Evolutionary conservation across 345 rosid genomes (phyloP), one percentile per base, ranked within the genome.

Genomic region (Corchorus capsularis): DNA sequence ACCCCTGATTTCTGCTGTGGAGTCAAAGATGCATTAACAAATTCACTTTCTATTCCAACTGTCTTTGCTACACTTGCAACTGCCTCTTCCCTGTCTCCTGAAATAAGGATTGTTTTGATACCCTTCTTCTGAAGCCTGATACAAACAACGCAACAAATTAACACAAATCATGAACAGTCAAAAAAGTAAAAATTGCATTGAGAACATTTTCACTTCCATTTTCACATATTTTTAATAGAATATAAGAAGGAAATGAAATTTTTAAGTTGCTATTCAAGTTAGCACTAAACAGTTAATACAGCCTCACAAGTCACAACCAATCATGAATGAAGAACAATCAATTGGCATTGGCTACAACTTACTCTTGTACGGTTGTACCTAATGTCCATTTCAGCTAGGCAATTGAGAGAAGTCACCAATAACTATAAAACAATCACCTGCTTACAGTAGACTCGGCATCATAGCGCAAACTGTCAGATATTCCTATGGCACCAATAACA

Each of bases 31-130:
- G 90, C 91, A 75, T 92, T 86, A 75, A 92, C 80, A 54, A 74
- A 86, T 80, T 88, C 89, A 76, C 73, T 78, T 79, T 67, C 82
- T 75, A 93, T 93, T 66, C 98, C 97, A 75, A 93, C 93, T 11
- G 79, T 79, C 82, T 83, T 85, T 32, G 96, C 98, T 55, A 90
- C 84, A 34, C 88, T 79, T 89, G 97, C 93, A 79, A 92, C 97
- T 86, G 94, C 98, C 85, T 89, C 98, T 93, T 93, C 96, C 96
- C 97, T 87, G 77, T 95, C 99, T 73, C 99, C 98, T 45, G 99
- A 93, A 85, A 93, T 78, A 75, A 95, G 88, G 62, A 95, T 69
- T 71, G 91, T 92, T 76, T 88, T 92, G 87, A 95, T 92, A 73
- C 98, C 93, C 77, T 87, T 93, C 83, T 79, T 78, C 81, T 88